Evolutionary conservation across 208 protist species (phyloP), one percentile per base, ranked within the genome.

Genomic region (Spongospora subterranea): DNA sequence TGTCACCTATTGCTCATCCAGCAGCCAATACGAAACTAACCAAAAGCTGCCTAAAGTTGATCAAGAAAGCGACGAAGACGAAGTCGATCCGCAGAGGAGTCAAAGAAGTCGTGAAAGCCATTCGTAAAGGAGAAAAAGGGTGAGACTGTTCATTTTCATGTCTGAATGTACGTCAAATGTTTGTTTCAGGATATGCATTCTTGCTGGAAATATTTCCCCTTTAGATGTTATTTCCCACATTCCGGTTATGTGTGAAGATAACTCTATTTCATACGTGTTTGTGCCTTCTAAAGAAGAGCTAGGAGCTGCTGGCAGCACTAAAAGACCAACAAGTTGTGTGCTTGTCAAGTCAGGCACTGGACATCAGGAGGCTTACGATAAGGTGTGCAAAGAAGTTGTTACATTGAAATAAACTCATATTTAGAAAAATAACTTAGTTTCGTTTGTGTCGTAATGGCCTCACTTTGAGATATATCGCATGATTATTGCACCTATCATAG

Each of bases 171-270:
- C 90, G 77, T 53, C 40, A 71, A 77, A 0, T 43, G 77, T 53
- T 38, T 29, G 41, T 39, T 90, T 41, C 71, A 88, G 88, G 94
- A 94, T 17, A 11, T 95, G 93, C 92, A 77, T 97, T 45, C 95
- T 97, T 90, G 95, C 96, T 40, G 96, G 95, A 38, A 95, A 97
- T 90, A 96, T 97, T 54, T 95, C 92, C 39, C 96, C 96, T 46
- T 94, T 97, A 39, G 96, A 97, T 92, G 96, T 97, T 35, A 95
- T 97, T 88, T 93, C 94, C 38, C 96, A 97, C 71, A 89, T 97
- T 24, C 96, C 96, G 46, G 89, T 96, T 45, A 46, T 96, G 32
- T 97, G 94, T 90, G 95, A 96, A 89, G 94, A 96, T 35, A 92
- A 89, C 1, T 29, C 65, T 29, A 92, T 96, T 46, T 93, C 95